These are phyloP conservation scores for Silene uniflora DNA, from an alignment of 148 eudicot species.

Conservation along the genomic window DNA sequence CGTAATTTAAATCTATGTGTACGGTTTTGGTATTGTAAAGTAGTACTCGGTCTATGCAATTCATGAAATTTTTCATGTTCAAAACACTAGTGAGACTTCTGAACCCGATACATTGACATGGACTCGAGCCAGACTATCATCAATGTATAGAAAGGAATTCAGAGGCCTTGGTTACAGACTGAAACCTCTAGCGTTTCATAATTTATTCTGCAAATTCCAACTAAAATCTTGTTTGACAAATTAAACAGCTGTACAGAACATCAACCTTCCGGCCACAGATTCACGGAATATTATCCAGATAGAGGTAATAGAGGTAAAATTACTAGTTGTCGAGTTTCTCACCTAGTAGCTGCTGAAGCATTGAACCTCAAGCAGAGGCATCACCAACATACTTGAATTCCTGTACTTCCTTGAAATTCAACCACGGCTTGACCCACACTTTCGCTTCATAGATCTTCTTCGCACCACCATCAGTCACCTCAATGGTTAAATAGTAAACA, in stretches of 20 bases:
- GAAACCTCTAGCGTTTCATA: background rate
- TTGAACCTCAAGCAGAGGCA: slow-evolving; percentile 16
- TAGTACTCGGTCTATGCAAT: no score
- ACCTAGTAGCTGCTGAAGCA: slow-evolving; percentile 25
- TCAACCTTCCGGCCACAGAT: background rate
- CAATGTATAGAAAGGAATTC: no score
- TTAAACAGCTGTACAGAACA: background rate
- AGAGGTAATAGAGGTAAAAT: no score
- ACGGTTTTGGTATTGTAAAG: no score
- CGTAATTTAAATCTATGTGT: no score
- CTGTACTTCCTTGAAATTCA: slow-evolving; percentile 55
- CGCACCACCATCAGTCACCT: slow-evolving; percentile 43
- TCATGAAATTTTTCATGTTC: no score
- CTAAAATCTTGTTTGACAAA: background rate
- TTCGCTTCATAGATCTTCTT: slow-evolving; percentile 57
- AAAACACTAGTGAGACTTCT: no score
- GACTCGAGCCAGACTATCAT: no score
- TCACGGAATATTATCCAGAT: no score
- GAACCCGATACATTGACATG: no score
- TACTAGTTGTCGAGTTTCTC: background rate
- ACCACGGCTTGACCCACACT: slow-evolving; percentile 64
- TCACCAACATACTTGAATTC: slow-evolving; percentile 45
- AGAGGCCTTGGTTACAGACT: background rate
- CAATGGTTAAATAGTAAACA: slow-evolving; percentile 48
- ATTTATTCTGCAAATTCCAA: background rate